Base-by-base conservation (phyloP, 768 basidiomycete genomes). In the Tricholoma furcatifolium region DNA sequence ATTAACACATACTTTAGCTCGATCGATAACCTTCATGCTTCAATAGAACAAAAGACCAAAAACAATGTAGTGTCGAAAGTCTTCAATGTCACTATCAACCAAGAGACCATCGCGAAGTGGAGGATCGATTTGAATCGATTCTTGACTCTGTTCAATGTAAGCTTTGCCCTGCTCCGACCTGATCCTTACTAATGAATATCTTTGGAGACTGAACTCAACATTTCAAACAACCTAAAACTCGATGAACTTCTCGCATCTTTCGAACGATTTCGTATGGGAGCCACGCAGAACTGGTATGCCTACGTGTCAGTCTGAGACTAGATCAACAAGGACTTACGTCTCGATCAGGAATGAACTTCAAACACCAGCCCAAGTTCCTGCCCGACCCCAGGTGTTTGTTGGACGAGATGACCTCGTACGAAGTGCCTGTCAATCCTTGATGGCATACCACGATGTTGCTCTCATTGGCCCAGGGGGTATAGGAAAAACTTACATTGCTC, bases 391-490 rank as follows among this genome's bases (percentile, higher is more conserved):
- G 36, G 32, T 43, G 8, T 55, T 21, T n/a, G n/a, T n/a, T n/a
- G n/a, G n/a, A n/a, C n/a, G n/a, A n/a, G n/a, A n/a, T n/a, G n/a
- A n/a, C n/a, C n/a, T n/a, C n/a, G n/a, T n/a, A n/a, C n/a, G n/a
- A n/a, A n/a, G n/a, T n/a, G n/a, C n/a, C n/a, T n/a, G 21, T 2
- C 2, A 39, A n/a, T 35, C 41, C 4, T 21, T 49, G 3, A 41
- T 49, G 4, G 10, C 36, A 30, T 35, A 14, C 11, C 40, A 30
- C 11, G 14, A 49, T 27, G 47, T 50, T n/a, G 53, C 53, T 27
- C 47, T 54, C 23, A 49, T 48, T 7, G 53, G 46, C 32, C 45
- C 53, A 11, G 53, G 53, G 8, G 53, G 53, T n/a, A 54, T 54
- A 6, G 53, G 53, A 7, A 54, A 54, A 20, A 54, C 40, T 17